These are phyloP conservation scores for Fusarium foetens DNA, from an alignment of 2,329 filamentous ascomycete species.

Conservation along the genomic window DNA sequence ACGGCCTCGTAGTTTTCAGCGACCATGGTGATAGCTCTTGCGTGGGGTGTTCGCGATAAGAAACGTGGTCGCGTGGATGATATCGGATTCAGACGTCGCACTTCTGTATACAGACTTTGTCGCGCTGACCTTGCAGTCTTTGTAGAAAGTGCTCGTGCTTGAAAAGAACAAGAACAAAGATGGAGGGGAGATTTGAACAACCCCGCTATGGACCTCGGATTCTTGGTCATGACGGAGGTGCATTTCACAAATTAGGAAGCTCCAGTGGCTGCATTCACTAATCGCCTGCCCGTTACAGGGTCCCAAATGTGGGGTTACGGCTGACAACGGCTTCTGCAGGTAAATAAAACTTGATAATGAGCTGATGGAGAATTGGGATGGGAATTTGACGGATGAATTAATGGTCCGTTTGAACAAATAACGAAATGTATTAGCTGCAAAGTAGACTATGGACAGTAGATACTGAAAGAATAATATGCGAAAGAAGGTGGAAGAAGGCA, in stretches of 20 bases:
- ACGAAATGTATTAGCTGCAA: background rate
- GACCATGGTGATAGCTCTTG: conserved; percentile 46
- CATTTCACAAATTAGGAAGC: conserved; percentile 39
- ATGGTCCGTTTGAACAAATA: background rate
- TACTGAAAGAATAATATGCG: background rate
- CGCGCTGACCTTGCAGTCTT: background rate
- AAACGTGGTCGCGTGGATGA: background rate
- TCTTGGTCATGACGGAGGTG: conserved; percentile 28
- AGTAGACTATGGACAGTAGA: background rate
- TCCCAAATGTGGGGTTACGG: conserved; percentile 15
- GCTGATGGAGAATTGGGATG: background rate
- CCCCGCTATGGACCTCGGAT: conserved; percentile 33
- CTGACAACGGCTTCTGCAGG: conserved; percentile 40
- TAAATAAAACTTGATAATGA: background rate
- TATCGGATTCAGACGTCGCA: background rate
- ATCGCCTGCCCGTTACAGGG: conserved; percentile 33
- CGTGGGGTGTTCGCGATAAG: background rate
- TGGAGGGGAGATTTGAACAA: conserved; percentile 23
- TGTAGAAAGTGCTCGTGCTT: background rate
- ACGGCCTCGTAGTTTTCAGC: conserved; percentile 61
- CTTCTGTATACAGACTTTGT: background rate
- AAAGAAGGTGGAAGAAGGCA: background rate
- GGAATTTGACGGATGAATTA: background rate
- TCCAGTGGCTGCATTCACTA: conserved; percentile 33
- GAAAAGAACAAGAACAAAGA: conserved; percentile 2